phyloP scores from a whole-genome alignment of 805 yeast species.

The Ogataea corticis region DNA sequence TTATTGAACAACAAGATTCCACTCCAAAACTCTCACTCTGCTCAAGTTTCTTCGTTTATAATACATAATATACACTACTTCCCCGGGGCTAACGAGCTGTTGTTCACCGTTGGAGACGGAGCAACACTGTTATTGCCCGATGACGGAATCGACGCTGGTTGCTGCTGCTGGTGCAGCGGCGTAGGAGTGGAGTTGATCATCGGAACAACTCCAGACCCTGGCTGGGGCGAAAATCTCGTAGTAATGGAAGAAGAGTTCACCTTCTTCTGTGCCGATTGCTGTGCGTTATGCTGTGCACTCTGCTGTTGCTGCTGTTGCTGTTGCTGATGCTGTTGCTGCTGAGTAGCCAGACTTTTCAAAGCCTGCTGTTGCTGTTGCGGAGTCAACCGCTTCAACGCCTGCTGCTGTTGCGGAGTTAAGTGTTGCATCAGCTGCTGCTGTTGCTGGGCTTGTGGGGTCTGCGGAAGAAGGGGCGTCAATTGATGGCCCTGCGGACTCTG shows the following conservation, averaged over 20 bases:
- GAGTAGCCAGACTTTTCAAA: conserved; percentile 12
- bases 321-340: conserved; percentile 39
- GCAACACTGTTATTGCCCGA: conserved; percentile 17
- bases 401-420: conserved; percentile 29
- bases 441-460: conserved; percentile 27
- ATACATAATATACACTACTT: conserved; percentile 5
- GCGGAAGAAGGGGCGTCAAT: conserved; percentile 18
- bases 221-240: conserved; percentile 33
- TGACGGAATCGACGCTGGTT: conserved; percentile 13
- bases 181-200: conserved; percentile 10
- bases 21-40: no score
- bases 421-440: conserved; percentile 23
- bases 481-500: conserved; percentile 15
- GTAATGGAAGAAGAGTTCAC: conserved; percentile 25
- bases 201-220: conserved; percentile 22
- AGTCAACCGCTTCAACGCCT: conserved; percentile 37
- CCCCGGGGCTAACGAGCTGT: conserved; percentile 5
- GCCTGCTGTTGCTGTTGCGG: conserved; percentile 39
- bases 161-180: conserved; percentile 10
- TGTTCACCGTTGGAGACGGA: conserved; percentile 15
- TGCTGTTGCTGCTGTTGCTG: conserved; percentile 34
- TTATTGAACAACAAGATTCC: no score
- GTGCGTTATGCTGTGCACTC: conserved; percentile 10
- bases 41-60: no score
- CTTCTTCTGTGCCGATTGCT: conserved; percentile 26